These are phyloP conservation scores for Colletotrichum sp. DNA, from an alignment of 2,329 filamentous ascomycete genomes.

Conservation along the genomic window DNA sequence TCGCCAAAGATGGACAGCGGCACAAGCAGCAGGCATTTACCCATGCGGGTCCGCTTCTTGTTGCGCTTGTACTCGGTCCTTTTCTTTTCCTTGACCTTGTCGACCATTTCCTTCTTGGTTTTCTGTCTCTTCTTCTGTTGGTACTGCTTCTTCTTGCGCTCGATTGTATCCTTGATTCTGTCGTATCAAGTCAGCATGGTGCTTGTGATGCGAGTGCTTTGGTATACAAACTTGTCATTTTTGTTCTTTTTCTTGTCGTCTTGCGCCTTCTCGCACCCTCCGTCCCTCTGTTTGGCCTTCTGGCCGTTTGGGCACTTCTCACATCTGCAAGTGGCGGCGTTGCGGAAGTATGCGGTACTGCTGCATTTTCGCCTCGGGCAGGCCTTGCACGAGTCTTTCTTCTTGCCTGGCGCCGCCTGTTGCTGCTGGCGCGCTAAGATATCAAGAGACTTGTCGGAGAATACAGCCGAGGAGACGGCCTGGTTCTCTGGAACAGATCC, in stretches of 20 bases:
- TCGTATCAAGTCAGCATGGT: not conserved
- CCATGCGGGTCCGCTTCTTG: not conserved
- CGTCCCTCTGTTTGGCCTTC: not conserved
- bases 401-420: not conserved
- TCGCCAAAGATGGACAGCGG: not conserved
- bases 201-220: fast-evolving
- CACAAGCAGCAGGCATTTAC: not conserved
- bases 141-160: not conserved
- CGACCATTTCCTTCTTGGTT: not conserved
- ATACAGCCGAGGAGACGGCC: not conserved
- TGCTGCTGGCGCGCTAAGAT: not conserved
- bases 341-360: not conserved
- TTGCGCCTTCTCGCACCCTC: not conserved
- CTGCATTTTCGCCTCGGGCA: not conserved
- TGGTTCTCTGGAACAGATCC: not conserved
- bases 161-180: not conserved
- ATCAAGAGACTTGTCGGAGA: not conserved
- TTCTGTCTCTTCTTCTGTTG: not conserved
- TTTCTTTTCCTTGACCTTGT: not conserved
- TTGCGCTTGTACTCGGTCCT: not conserved
- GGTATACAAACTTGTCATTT: not conserved
- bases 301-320: not conserved
- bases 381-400: not conserved
- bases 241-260: not conserved
- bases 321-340: not conserved